Evolutionary conservation across 805 yeast genomes (phyloP).

Genomic region (Zygotorulaspora florentina): DNA sequence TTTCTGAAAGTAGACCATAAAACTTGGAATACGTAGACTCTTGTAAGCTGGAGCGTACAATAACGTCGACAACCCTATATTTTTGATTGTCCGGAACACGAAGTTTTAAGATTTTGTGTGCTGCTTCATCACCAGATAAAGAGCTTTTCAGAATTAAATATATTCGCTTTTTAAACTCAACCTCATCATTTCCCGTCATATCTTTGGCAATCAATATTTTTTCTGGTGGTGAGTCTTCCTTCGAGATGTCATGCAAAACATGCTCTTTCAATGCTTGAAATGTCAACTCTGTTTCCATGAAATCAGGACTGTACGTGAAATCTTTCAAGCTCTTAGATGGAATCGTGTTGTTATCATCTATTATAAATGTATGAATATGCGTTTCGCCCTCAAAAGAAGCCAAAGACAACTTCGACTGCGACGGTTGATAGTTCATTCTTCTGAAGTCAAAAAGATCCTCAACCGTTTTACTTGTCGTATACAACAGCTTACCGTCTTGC

Average conservation of each 20-base stretch:
- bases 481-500: constrained; percentile 42
- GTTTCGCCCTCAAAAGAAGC: constrained; percentile 1
- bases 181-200: constrained; percentile 59
- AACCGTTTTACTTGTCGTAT: constrained; percentile 43
- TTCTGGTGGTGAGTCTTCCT: constrained; percentile 15
- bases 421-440: constrained; percentile 39
- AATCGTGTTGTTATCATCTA: constrained; percentile 10
- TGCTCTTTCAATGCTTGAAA: constrained; percentile 7
- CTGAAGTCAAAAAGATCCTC: constrained; percentile 51
- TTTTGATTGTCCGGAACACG: constrained; percentile 42
- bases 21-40: constrained; percentile 83
- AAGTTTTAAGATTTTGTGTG: constrained; percentile 70
- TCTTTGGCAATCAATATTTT: constrained; percentile 44
- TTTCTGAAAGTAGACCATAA: constrained; percentile 73
- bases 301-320: constrained; percentile 13
- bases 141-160: constrained; percentile 85
- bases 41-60: constrained; percentile 77
- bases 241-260: constrained; percentile 11
- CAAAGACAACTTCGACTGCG: background rate
- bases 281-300: constrained; percentile 10
- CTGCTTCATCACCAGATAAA: constrained; percentile 88
- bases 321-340: constrained; percentile 4
- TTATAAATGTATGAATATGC: constrained; percentile 13
- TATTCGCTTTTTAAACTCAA: constrained; percentile 67
- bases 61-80: constrained; percentile 59